Evolutionary conservation across 176 grass and related monocot species (phyloP).

Genomic region (Cenchrus fungigraminus): DNA sequence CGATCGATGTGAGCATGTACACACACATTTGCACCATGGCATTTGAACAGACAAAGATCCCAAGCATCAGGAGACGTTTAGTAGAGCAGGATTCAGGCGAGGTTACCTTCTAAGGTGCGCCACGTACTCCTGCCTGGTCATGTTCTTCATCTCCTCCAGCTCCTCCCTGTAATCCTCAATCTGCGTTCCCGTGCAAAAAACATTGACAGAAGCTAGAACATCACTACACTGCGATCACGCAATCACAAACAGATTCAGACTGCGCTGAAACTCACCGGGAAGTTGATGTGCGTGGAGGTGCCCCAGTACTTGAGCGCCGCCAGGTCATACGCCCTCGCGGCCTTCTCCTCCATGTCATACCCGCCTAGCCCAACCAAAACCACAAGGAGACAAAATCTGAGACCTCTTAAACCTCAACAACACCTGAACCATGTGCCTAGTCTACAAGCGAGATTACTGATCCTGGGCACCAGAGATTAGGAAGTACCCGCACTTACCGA

Average conservation of each 20-base stretch:
- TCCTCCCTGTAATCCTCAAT: conserved; percentile 76
- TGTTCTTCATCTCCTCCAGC: conserved; percentile 76
- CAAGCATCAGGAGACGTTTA: neutral
- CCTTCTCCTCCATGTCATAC: conserved; percentile 95
- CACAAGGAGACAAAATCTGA: conserved; percentile 22
- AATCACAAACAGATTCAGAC: neutral
- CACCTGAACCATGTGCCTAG: conserved; percentile 18
- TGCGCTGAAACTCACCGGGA: conserved; percentile 42
- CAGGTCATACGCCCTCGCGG: conserved; percentile 78
- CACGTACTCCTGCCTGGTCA: conserved; percentile 73
- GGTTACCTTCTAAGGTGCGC: conserved; percentile 76
- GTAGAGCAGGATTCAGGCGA: neutral
- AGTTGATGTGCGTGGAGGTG: conserved; percentile 62
- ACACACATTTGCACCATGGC: neutral
- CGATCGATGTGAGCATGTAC: neutral
- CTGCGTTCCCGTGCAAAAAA: neutral
- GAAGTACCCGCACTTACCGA: conserved; percentile 60
- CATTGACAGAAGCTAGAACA: neutral
- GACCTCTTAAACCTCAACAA: neutral
- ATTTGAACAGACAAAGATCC: neutral
- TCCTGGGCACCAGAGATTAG: neutral
- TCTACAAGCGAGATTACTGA: neutral
- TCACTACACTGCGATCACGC: neutral
- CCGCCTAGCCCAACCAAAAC: conserved; percentile 57
- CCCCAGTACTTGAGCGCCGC: conserved; percentile 93